Percentiles rank a stretch among this genome's conserved stretches.
These are phyloP conservation scores for Gloeostereum incarnatum DNA, from an alignment of 768 basidiomycete species.

Conservation along the genomic window DNA sequence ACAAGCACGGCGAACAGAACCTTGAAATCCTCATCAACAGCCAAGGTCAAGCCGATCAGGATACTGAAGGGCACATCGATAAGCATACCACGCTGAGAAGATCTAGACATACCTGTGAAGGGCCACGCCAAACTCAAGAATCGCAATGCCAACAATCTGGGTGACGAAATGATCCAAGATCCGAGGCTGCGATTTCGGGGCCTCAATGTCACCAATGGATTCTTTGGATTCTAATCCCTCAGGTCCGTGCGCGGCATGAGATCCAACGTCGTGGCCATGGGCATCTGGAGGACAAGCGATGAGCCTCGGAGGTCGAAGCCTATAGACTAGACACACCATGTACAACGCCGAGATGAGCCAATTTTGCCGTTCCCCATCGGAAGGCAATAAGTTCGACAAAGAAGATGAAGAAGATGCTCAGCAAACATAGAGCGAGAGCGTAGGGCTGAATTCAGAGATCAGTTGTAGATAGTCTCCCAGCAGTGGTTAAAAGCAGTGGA, in stretches of 20 bases:
- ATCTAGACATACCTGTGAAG: constrained; percentile 54
- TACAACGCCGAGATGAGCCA: constrained; percentile 52
- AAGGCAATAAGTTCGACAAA: constrained; percentile 80
- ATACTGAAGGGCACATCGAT: constrained; percentile 31
- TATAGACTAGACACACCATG: constrained; percentile 18
- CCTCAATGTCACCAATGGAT: constrained; percentile 13
- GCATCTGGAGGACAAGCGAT: constrained; percentile 29
- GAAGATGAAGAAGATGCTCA: constrained; percentile 80
- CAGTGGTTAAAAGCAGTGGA: constrained; percentile 8
- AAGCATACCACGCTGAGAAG: background rate
- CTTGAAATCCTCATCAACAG: constrained; percentile 77
- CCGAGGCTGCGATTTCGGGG: constrained; percentile 16
- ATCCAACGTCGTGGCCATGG: constrained; percentile 55
- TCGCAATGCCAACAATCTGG: constrained; percentile 80
- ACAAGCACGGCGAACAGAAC: constrained; percentile 83
- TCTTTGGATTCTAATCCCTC: constrained; percentile 23
- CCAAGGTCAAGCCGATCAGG: constrained; percentile 84
- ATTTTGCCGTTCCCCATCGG: constrained; percentile 72
- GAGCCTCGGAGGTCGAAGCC: constrained; percentile 1
- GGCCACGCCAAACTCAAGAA: constrained; percentile 90
- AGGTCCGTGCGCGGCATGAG: constrained; percentile 65
- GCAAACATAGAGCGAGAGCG: constrained; percentile 70
- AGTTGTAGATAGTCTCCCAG: background rate
- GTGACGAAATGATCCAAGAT: constrained; percentile 35
- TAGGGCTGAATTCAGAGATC: constrained; percentile 47